Conservation (phyloP, 441 rosid species). For the Gossypium aridum region DNA sequence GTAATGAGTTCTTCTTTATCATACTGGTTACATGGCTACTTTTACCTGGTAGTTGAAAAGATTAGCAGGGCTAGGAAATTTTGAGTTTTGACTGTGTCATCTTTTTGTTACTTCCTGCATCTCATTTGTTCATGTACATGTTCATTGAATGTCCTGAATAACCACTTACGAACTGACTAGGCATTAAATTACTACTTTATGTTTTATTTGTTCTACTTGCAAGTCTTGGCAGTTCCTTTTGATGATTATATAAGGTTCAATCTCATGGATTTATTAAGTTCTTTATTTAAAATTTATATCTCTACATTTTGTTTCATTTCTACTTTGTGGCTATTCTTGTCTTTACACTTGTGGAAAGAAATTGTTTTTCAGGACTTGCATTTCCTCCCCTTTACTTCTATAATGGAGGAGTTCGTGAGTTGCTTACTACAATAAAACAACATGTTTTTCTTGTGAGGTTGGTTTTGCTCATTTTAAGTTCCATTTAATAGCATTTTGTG, state of each 20-base stretch:
- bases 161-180: neutral
- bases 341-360: constrained; percentile 13
- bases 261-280: neutral
- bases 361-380: constrained; percentile 70
- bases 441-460: constrained; percentile 87
- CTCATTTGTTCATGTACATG: neutral
- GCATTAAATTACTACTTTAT: neutral
- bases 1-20: neutral
- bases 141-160: neutral
- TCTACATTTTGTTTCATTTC: neutral
- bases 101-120: neutral
- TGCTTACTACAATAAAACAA: constrained; percentile 79
- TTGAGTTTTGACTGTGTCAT: neutral
- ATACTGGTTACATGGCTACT: neutral
- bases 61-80: neutral
- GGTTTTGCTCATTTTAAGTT: constrained; percentile 17
- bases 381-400: constrained; percentile 91
- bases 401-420: constrained; percentile 90
- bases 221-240: neutral
- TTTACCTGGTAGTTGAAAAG: neutral
- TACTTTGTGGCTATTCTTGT: neutral
- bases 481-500: neutral
- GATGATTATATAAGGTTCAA: neutral
- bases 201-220: neutral
- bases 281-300: neutral